These are phyloP conservation scores for Solanum dulcamara DNA, from an alignment of 257 asterid genomes.

Conservation along the genomic window DNA sequence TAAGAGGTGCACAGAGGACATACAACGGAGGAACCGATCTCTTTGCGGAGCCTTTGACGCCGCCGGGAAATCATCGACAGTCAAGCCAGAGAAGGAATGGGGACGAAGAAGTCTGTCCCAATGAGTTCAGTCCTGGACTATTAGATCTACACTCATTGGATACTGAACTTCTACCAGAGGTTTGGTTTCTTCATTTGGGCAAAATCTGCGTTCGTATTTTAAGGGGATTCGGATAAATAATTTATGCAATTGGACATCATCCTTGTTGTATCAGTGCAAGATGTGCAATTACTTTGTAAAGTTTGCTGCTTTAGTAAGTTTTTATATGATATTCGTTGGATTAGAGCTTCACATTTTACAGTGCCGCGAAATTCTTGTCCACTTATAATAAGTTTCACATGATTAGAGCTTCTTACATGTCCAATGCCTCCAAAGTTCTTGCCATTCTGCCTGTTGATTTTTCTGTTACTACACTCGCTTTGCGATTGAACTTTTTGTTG, in stretches of 20 bases:
- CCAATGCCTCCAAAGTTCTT: not conserved
- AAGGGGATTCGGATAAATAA: not conserved
- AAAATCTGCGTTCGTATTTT: not conserved
- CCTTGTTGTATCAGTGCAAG: not conserved
- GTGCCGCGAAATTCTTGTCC: not conserved
- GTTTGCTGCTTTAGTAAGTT: not conserved
- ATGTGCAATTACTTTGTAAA: not conserved
- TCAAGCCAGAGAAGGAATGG: constrained; percentile 33
- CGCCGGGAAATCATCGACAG: constrained; percentile 36
- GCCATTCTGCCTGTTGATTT: not conserved
- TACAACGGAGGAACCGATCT: constrained; percentile 46
- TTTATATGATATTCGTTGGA: not conserved
- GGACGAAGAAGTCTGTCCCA: constrained; percentile 50
- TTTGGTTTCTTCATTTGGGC: constrained; percentile 1
- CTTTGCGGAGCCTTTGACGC: constrained; percentile 69
- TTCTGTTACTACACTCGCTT: not conserved
- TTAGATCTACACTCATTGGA: constrained; percentile 94
- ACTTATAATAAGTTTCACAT: not conserved
- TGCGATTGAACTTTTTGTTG: not conserved
- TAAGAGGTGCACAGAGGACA: constrained; percentile 49
- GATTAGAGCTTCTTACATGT: not conserved
- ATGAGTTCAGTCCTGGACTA: constrained; percentile 85
- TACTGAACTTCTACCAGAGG: constrained; percentile 90
- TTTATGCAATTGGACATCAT: not conserved
- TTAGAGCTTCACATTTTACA: not conserved